phyloP scores from a whole-genome alignment of 495 filamentous ascomycete genomes.

The Schizothecium vesticola region DNA sequence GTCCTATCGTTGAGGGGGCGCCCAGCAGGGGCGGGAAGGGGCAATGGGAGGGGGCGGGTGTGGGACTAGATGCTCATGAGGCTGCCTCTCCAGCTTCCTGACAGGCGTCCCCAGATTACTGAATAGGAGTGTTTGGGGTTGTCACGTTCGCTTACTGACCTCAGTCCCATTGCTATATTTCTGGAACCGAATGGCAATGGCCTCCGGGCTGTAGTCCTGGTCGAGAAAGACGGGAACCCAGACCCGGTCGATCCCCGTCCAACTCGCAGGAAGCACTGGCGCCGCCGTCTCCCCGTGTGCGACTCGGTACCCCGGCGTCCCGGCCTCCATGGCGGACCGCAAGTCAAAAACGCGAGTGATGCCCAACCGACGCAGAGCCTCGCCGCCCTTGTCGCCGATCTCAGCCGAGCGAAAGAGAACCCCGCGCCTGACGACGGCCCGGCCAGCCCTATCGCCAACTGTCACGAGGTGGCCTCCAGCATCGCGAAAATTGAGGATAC shows the following conservation, averaged over 20 bases:
- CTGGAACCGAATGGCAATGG: slow-evolving; percentile 42
- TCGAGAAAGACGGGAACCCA: slow-evolving; percentile 56
- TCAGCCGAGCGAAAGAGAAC: slow-evolving; percentile 56
- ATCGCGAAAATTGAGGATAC: slow-evolving; percentile 57
- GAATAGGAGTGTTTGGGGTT: not conserved
- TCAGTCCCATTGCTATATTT: slow-evolving; percentile 42
- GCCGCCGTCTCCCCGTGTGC: slow-evolving; percentile 29
- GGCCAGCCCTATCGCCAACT: slow-evolving; percentile 18
- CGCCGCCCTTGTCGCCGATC: slow-evolving; percentile 48
- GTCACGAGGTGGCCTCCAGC: slow-evolving; percentile 49
- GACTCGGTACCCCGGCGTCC: not conserved
- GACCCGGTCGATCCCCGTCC: slow-evolving; percentile 46
- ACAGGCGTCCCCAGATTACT: not conserved
- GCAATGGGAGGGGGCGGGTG: not conserved
- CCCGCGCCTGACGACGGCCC: slow-evolving; percentile 35
- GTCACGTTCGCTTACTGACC: slow-evolving; percentile 27
- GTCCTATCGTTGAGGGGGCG: not conserved
- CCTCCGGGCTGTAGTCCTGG: slow-evolving; percentile 51
- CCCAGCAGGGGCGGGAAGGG: not conserved
- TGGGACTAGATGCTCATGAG: not conserved
- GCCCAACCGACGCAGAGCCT: slow-evolving; percentile 46
- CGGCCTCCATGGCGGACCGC: slow-evolving; percentile 49
- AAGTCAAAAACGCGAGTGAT: slow-evolving; percentile 63
- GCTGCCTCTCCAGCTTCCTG: not conserved
- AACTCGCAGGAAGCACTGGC: slow-evolving; percentile 12